Evolutionary conservation across 345 rosid genomes (phyloP), one percentile per base, ranked within the genome.

Genomic region (Camelina laxa): DNA sequence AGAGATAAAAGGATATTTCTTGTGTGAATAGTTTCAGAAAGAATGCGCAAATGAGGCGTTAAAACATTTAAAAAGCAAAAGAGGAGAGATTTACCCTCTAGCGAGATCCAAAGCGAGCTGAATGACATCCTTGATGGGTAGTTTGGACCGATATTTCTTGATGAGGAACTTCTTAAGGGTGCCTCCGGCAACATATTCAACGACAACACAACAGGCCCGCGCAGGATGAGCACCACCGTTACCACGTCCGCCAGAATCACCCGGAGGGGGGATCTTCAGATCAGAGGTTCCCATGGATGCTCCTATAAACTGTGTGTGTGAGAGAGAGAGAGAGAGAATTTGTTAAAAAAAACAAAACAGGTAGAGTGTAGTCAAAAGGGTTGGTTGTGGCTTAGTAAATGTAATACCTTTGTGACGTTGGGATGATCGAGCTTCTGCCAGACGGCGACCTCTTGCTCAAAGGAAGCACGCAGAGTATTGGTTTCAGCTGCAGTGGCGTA

Each of bases 361-460:
- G 7, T 56, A 24, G 35, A 3, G 53, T 21, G 24, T 7, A 36
- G 66, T 44, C 15, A 42, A 9, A 42, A 7, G 51, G 9, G 19
- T 35, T 1, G 36, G 9, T 33, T 33, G 36, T 33, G 30, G 30
- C 30, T 27, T 27, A 3, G 51, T 44, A 33, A 63, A 75, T 11
- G 72, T 53, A 21, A 9, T 27, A 88, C 96, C 84, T 86, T 91
- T 12, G 97, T 88, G 30, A 91, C 94, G 67, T 91, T 91, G 54
- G 87, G 89, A 76, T 91, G 89, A 86, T 87, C 87, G 74, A 91
- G 94, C 84, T 91, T 91, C 79, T 91, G 88, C 94, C 97, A 91
- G 72, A 91, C 94, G 69, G 91, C 93, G 68, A 91, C 97, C 82
- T 91, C 97, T 82, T 91, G 89, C 70, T 65, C 85, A 67, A 91